These are phyloP conservation scores for Rhizopus microsporus DNA, from an alignment of 371 early-diverging fungal species.

Conservation along the genomic window DNA sequence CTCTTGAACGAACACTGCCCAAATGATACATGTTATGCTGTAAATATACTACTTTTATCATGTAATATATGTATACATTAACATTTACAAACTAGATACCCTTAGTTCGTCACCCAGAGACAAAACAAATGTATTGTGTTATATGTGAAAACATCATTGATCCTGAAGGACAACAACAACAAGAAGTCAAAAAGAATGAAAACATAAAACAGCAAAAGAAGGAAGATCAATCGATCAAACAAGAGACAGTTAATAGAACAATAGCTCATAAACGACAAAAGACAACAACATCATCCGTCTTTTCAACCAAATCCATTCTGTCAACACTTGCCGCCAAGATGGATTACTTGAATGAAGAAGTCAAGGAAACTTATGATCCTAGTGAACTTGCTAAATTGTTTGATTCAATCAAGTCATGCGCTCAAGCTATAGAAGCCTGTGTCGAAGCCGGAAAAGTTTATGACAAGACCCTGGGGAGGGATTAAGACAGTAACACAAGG, in stretches of 20 bases:
- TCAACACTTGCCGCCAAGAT: conserved; percentile 18
- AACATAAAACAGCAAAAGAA: not conserved
- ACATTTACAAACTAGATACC: conserved; percentile 49
- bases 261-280: not conserved
- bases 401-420: conserved; percentile 35
- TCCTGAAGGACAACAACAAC: conserved; percentile 20
- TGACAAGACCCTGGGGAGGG: not conserved
- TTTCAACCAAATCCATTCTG: conserved; percentile 5
- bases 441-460: conserved; percentile 17
- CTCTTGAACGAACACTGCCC: conserved; percentile 70
- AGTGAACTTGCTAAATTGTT: conserved; percentile 25
- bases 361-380: conserved; percentile 24
- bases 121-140: conserved; percentile 65
- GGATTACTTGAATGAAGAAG: conserved; percentile 15
- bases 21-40: conserved; percentile 59
- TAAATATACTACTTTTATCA: conserved; percentile 23
- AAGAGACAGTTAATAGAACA: conserved; percentile 4
- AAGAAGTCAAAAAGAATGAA: not conserved
- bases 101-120: conserved; percentile 56
- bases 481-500: not conserved
- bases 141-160: conserved; percentile 56
- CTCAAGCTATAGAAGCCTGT: conserved; percentile 35
- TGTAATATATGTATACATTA: not conserved
- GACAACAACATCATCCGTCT: not conserved
- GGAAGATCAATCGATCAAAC: not conserved